Evolutionary conservation across 805 yeast genomes (phyloP).

Genomic region (Suhomyces prunicola): DNA sequence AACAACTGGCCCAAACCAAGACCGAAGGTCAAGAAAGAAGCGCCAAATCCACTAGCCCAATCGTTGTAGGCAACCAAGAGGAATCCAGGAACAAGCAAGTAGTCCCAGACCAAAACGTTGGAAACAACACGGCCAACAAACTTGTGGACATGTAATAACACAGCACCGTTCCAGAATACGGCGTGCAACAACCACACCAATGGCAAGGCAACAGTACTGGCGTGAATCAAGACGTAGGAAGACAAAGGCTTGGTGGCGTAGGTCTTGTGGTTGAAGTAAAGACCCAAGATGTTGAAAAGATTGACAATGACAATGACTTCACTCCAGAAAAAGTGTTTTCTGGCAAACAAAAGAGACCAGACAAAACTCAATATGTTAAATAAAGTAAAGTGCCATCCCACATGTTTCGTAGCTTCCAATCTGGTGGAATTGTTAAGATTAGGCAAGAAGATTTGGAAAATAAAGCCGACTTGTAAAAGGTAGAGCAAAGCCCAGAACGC

Average conservation of each 20-base stretch:
- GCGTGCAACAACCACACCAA: slow-evolving; percentile 71
- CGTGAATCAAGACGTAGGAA: slow-evolving; percentile 58
- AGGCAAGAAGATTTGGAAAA: slow-evolving; percentile 44
- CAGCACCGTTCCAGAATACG: slow-evolving; percentile 84
- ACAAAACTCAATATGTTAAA: slow-evolving; percentile 59
- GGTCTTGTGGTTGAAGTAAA: slow-evolving; percentile 60
- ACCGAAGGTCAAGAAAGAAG: slow-evolving; percentile 58
- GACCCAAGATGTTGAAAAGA: slow-evolving; percentile 53
- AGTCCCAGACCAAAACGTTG: slow-evolving; percentile 75
- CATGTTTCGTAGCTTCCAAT: slow-evolving; percentile 29
- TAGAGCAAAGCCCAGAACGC: slow-evolving; percentile 59
- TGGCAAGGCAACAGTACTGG: slow-evolving; percentile 67
- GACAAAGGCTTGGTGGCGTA: slow-evolving; percentile 49
- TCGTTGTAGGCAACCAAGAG: slow-evolving; percentile 61
- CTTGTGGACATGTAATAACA: slow-evolving; percentile 57
- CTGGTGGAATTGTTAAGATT: slow-evolving; percentile 15
- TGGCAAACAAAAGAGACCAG: slow-evolving; percentile 64
- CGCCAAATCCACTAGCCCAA: slow-evolving; percentile 64
- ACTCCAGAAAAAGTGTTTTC: slow-evolving; percentile 54
- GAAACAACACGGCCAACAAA: slow-evolving; percentile 66
- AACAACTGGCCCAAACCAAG: slow-evolving; percentile 69
- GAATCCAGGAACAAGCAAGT: slow-evolving; percentile 60
- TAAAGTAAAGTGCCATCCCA: slow-evolving; percentile 60
- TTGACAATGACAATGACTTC: slow-evolving; percentile 59
- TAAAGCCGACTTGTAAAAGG: slow-evolving; percentile 50